These are phyloP conservation scores for Aspergillus sojae DNA, from an alignment of 2,329 filamentous ascomycete species.

Conservation along the genomic window DNA sequence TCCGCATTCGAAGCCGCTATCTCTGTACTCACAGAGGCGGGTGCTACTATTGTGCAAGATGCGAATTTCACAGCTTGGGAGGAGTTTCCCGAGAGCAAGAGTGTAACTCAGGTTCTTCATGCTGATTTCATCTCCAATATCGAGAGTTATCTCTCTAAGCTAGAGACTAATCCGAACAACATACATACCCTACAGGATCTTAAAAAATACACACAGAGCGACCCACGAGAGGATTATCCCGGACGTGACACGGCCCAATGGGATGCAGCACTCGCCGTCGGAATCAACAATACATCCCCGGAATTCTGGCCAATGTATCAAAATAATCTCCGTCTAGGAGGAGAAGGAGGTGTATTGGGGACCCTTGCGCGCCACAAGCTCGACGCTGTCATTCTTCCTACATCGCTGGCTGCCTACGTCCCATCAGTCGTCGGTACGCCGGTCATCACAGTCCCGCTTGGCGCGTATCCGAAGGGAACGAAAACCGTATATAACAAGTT, in stretches of 20 bases:
- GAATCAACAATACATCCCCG: slow-evolving; percentile 60
- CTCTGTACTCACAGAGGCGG: slow-evolving; percentile 54
- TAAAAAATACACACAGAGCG: slow-evolving; percentile 57
- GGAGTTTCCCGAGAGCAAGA: slow-evolving; percentile 44
- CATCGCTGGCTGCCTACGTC: slow-evolving; percentile 49
- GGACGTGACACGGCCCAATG: slow-evolving; percentile 61
- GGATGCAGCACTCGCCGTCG: slow-evolving; percentile 55
- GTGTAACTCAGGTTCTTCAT: slow-evolving; percentile 48
- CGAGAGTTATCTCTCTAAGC: slow-evolving; percentile 56
- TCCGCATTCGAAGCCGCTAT: slow-evolving; percentile 61
- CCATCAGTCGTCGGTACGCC: slow-evolving; percentile 62
- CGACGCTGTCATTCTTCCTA: slow-evolving; percentile 65
- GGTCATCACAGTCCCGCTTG: slow-evolving; percentile 65
- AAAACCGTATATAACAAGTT: slow-evolving; percentile 42
- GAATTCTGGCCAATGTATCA: slow-evolving; percentile 62
- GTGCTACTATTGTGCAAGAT: slow-evolving; percentile 63
- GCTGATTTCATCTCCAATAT: slow-evolving; percentile 65
- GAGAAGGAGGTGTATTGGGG: slow-evolving; percentile 62
- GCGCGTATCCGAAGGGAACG: slow-evolving; percentile 55
- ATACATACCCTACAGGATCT: slow-evolving; percentile 57
- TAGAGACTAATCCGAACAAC: slow-evolving; percentile 61
- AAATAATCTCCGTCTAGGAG: slow-evolving; percentile 56
- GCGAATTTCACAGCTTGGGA: slow-evolving; percentile 60
- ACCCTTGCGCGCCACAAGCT: slow-evolving; percentile 60
- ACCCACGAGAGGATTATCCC: slow-evolving; percentile 61